Evolutionary conservation across 129 eudicot genomes (phyloP).

Genomic region (Flaveria trinervia): DNA sequence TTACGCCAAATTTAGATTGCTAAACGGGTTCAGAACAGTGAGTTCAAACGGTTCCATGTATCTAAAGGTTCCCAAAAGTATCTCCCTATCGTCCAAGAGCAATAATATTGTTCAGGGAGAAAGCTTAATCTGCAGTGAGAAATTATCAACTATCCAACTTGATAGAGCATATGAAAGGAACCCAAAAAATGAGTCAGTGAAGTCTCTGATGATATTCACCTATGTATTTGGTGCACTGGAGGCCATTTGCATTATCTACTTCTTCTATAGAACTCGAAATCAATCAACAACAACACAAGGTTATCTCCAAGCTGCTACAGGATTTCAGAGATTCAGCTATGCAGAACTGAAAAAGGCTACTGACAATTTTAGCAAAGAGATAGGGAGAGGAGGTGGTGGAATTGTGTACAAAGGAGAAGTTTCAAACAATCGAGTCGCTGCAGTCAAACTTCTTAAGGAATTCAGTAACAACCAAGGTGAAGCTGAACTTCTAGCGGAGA

Average conservation of each 20-base stretch:
- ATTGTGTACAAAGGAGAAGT: slow-evolving; percentile 48
- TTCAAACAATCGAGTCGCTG: slow-evolving; percentile 39
- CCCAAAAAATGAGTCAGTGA: slow-evolving; percentile 15
- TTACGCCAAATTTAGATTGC: slow-evolving; percentile 39
- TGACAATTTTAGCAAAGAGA: slow-evolving; percentile 35
- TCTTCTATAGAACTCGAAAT: slow-evolving; percentile 29
- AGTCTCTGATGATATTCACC: slow-evolving; percentile 35
- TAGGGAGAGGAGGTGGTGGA: slow-evolving; percentile 56
- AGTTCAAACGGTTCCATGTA: slow-evolving; percentile 27
- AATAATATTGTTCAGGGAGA: background rate
- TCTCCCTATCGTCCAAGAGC: background rate
- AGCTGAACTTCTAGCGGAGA: slow-evolving; percentile 51
- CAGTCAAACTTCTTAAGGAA: slow-evolving; percentile 40
- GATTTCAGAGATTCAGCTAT: slow-evolving; percentile 48
- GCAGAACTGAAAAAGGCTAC: slow-evolving; percentile 50
- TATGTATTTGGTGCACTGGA: slow-evolving; percentile 43
- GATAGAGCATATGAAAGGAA: slow-evolving; percentile 35
- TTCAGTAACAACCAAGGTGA: slow-evolving; percentile 33
- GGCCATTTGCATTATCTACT: slow-evolving; percentile 29
- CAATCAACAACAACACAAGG: background rate
- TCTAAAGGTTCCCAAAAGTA: slow-evolving; percentile 39
- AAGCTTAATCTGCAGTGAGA: slow-evolving; percentile 15
- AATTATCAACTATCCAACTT: background rate
- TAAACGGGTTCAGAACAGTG: slow-evolving; percentile 38
- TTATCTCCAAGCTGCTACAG: slow-evolving; percentile 39